These are phyloP conservation scores for Tephrocybe sp. DNA, from an alignment of 768 basidiomycete species.

Conservation along the genomic window DNA sequence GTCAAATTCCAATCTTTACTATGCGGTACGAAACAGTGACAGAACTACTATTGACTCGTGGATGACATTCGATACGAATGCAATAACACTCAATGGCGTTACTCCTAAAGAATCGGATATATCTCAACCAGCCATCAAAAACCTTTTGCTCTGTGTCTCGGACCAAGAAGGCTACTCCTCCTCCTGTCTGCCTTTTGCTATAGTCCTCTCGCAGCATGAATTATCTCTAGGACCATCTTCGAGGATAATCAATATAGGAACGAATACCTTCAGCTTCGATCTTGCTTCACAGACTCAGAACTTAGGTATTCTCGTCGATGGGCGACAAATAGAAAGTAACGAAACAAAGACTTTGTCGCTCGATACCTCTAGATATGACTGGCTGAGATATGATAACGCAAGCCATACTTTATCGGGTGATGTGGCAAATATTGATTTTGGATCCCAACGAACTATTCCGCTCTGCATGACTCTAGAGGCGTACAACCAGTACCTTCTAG, in stretches of 20 bases:
- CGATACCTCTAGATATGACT: constrained; percentile 55
- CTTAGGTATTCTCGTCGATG: constrained; percentile 62
- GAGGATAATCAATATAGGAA: constrained; percentile 71
- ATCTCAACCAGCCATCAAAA: constrained; percentile 38
- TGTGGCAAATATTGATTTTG: constrained; percentile 45
- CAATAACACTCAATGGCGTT: constrained; percentile 76
- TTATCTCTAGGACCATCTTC: constrained; percentile 50
- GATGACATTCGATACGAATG: constrained; percentile 65
- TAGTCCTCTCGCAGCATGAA: constrained; percentile 70
- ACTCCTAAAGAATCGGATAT: constrained; percentile 48
- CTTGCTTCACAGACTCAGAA: constrained; percentile 58
- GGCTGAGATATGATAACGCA: constrained; percentile 58
- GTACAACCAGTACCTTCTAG: constrained; percentile 66
- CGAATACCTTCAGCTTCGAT: constrained; percentile 49
- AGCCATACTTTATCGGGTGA: constrained; percentile 62
- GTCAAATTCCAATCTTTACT: constrained; percentile 48
- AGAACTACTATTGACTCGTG: constrained; percentile 74
- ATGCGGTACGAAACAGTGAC: constrained; percentile 60
- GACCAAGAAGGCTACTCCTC: constrained; percentile 75
- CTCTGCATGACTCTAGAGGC: constrained; percentile 61
- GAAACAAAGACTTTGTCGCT: constrained; percentile 58
- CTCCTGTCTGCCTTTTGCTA: constrained; percentile 52
- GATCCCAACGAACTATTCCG: constrained; percentile 25
- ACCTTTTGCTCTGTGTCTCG: constrained; percentile 63
- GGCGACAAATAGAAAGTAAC: constrained; percentile 47